Conservation (phyloP, 345 rosid genomes). For the Ailanthus altissimus region DNA sequence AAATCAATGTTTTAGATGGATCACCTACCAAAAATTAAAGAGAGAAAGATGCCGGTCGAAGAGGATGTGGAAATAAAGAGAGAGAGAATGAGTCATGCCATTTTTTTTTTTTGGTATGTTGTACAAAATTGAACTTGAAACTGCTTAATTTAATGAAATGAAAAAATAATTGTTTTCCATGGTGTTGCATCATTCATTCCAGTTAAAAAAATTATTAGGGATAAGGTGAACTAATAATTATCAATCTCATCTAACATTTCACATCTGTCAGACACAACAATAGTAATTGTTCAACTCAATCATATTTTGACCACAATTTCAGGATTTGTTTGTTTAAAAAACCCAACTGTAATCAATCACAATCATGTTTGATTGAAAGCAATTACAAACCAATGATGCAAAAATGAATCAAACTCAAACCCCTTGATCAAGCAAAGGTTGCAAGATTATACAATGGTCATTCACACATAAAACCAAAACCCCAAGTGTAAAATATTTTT, state of each 20-base stretch:
- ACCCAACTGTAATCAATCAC: constrained; percentile 19
- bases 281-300: background rate
- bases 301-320: constrained; percentile 11
- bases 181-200: background rate
- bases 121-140: background rate
- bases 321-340: background rate
- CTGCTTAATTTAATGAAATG: background rate
- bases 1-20: background rate
- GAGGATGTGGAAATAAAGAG: background rate
- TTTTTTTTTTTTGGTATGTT: background rate
- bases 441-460: background rate
- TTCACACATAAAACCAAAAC: background rate
- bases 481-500: background rate
- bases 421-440: background rate
- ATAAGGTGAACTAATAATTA: background rate
- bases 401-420: background rate
- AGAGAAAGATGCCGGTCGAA: too few relatives aligned
- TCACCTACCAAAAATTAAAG: background rate
- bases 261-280: too few relatives aligned
- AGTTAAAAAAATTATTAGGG: background rate
- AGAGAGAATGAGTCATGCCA: background rate
- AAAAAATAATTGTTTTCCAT: background rate
- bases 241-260: background rate
- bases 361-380: background rate
- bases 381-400: background rate